Evolutionary conservation across 371 early-diverging fungal genomes (phyloP).

Genomic region (Mortierella sp.): DNA sequence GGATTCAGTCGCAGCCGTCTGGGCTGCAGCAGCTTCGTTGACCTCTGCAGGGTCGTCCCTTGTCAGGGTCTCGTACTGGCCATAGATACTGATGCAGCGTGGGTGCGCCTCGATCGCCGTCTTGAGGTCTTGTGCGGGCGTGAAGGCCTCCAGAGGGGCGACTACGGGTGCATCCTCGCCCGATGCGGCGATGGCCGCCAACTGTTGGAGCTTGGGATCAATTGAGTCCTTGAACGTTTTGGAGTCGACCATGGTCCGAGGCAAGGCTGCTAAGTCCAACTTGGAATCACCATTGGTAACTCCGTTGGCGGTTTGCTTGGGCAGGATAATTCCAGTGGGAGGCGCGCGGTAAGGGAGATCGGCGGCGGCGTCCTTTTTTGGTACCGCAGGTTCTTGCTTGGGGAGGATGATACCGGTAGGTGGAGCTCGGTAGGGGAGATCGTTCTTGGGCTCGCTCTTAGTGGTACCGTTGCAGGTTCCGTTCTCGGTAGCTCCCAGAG

Average conservation of each 20-base stretch:
- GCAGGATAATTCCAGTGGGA: conserved; percentile 22
- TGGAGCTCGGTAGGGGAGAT: conserved; percentile 49
- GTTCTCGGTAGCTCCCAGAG: conserved; percentile 12
- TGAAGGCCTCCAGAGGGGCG: conserved; percentile 53
- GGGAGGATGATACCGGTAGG: conserved; percentile 46
- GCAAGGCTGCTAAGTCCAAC: neutral
- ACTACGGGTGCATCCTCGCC: conserved; percentile 46
- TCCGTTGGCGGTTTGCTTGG: neutral
- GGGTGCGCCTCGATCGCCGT: conserved; percentile 27
- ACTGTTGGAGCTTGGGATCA: conserved; percentile 45
- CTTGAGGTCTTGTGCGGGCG: conserved; percentile 36
- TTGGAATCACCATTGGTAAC: neutral
- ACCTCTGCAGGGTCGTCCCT: conserved; percentile 31
- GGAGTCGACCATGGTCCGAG: conserved; percentile 24
- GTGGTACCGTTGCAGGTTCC: neutral
- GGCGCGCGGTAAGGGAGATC: conserved; percentile 20
- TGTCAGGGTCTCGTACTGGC: conserved; percentile 45
- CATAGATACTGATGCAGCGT: conserved; percentile 54
- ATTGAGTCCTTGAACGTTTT: conserved; percentile 23
- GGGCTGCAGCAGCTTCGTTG: conserved; percentile 13
- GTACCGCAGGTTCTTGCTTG: conserved; percentile 5
- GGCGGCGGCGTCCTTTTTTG: neutral
- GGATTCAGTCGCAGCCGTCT: conserved; percentile 25
- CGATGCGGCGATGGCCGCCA: conserved; percentile 13
- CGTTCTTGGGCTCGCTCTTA: conserved; percentile 7